Base-by-base conservation (phyloP, 805 yeast genomes). In the Teunomyces gatunensis region DNA sequence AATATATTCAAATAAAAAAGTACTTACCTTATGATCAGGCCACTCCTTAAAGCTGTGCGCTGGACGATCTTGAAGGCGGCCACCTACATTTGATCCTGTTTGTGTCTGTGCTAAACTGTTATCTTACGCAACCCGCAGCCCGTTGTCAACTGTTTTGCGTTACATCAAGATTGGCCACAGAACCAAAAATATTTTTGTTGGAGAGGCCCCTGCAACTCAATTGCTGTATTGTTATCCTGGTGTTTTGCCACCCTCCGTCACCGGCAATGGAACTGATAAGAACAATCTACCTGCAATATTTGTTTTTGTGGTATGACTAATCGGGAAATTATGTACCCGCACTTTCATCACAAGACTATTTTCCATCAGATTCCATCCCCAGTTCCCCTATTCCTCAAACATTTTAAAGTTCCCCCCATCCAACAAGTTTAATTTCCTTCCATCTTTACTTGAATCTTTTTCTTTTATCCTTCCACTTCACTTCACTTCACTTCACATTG, bases 331-430 rank as follows among this genome's bases (percentile, higher is more conserved):
- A 10, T 15, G 40, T 12, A 13, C 29, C 15, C 40, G 40, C 40
- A 21, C 29, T 23, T 23, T 4, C 29, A 23, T 35, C 39, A 20
- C 39, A 35, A 35, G 39, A 35, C 39, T 35, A 18, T 35, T 35
- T 35, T 35, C 39, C 39, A 35, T 20, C 11, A 20, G 20, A 18
- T 35, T 37, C 40, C 3, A 21, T 37, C 40, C 40, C 29, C 29
- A 37, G 28, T 28, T 40, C 48, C 25, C 45, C 36, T 30, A 25
- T 33, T 35, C 47, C 39, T 35, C 11, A 35, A 17, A 35, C 18
- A 35, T 10, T 17, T 17, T 35, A 18, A 11, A 17, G n/a, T 35
- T 12, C 17, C 17, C 34, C 47, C 43, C 39, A 39, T 40, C 44
- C 35, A 11, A 12, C 13, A 21, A 21, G 9, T 39, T 33, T 39